A percentile compares a stretch with the other conserved stretches of the same genome.
phyloP scores from a whole-genome alignment of 2,329 filamentous ascomycete genomes.

The Tolypocladium ovalisporum region DNA sequence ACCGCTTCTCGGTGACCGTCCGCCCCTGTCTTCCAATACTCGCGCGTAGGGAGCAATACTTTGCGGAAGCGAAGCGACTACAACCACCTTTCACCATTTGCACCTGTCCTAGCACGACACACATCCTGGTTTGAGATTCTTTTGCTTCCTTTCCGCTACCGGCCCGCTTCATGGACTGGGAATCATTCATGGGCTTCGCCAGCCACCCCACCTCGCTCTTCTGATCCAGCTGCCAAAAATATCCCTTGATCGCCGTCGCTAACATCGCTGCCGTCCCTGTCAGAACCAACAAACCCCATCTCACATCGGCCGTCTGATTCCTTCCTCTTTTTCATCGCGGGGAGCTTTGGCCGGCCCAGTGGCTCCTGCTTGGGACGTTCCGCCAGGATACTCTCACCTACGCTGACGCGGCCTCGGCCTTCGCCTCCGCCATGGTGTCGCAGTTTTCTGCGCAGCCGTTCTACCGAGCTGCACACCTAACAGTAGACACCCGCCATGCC shows the following conservation, averaged over 20 bases:
- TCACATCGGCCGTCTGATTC: background rate
- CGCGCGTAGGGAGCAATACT: background rate
- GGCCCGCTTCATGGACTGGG: background rate
- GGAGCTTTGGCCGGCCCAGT: background rate
- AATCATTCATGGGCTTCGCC: background rate
- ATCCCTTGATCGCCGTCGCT: background rate
- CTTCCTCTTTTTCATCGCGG: background rate
- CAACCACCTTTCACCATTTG: background rate
- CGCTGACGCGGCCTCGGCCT: background rate
- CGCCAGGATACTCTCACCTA: background rate
- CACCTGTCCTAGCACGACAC: background rate
- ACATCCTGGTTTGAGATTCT: background rate
- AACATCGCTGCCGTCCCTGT: background rate
- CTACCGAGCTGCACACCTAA: conserved; percentile 38
- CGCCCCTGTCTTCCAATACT: background rate
- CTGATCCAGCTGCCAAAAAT: background rate
- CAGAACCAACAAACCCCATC: background rate
- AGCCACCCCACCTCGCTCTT: background rate
- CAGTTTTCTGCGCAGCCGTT: conserved; percentile 38
- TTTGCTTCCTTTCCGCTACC: background rate
- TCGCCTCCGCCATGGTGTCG: conserved; percentile 33
- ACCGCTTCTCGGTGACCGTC: background rate
- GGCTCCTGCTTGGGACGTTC: background rate
- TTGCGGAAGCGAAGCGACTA: background rate
- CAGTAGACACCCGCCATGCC: conserved; percentile 41